Evolutionary conservation across 78 protist genomes (phyloP).

Genomic region (Dictyostelium purpureum): DNA sequence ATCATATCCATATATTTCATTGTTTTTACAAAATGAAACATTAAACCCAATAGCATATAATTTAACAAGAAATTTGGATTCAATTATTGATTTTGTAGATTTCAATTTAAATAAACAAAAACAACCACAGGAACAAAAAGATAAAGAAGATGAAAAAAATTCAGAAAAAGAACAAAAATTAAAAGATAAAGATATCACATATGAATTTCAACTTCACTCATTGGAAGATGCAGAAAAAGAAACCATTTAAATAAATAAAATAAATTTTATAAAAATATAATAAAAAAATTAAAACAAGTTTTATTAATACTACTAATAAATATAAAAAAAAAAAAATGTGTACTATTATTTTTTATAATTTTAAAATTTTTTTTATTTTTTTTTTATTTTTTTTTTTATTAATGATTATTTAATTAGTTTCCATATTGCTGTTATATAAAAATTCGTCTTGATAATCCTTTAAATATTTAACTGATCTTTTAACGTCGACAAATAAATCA

Average conservation of each 20-base stretch:
- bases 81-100: conserved; percentile 49
- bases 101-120: background rate
- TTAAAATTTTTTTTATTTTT: background rate
- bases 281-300: background rate
- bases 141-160: background rate
- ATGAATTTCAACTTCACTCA: conserved; percentile 19
- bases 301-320: too few species aligned
- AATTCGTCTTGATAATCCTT: conserved; percentile 89
- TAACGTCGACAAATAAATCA: conserved; percentile 93
- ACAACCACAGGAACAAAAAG: background rate
- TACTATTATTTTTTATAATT: background rate
- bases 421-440: conserved; percentile 10
- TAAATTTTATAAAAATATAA: background rate
- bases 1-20: conserved; percentile 41
- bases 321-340: background rate
- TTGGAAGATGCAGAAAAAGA: conserved; percentile 3
- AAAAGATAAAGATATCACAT: background rate
- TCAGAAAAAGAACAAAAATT: background rate
- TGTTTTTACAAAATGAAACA: conserved; percentile 11
- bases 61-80: conserved; percentile 17
- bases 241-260: too few species aligned
- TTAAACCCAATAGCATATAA: conserved; percentile 32
- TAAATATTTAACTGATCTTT: conserved; percentile 91
- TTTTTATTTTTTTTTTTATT: background rate
- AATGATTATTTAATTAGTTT: background rate